Base-by-base conservation (phyloP, 768 basidiomycete species). In the Suillus spraguei region DNA sequence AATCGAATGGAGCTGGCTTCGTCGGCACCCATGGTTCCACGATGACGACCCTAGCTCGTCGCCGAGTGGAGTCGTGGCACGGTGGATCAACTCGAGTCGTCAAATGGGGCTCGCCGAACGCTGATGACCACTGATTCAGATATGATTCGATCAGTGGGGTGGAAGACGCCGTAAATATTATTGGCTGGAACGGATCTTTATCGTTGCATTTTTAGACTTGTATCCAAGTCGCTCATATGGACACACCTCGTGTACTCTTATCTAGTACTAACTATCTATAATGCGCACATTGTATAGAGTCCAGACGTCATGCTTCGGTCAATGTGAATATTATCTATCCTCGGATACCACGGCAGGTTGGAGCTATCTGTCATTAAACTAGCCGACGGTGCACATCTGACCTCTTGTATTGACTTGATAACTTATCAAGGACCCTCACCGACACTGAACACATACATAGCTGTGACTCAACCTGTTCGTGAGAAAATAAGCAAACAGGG, bases 1-100 rank as follows among this genome's bases (percentile, higher is more conserved):
- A 92, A 68, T 88, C 88, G 0, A 77, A 76, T 44, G 90, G 86
- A 24, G 71, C 79, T 13, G 91, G 89, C 2, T 88, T 92, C 68
- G 84, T 93, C 16, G 91, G 90, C 10, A 91, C 89, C 2, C 83
- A 88, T 66, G 69, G 79, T 47, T 91, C 89, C 39, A 92, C 91
- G 5, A 90, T 91, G 85, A 86, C 87, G 3, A 76, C 85, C 52
- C 66, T 92, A 36, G 88, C 90, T 7, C 80, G 80, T 22, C 82
- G 87, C n/a, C 79, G 91, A 32, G 88, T 88, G 32, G 77, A 86
- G 67, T 83, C 87, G 32, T 92, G 91, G 91, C 73, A 80, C 4
- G 79, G 81, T 58, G 90, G 88, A 41, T 79, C 80, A 6, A 76
- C 74, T 16, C 78, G 83, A 62, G 79, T 76, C 32, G 77, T 88